Percentiles rank a stretch among this genome's conserved stretches.
These are phyloP conservation scores for Pycnococcus provasolii DNA, from an alignment of 139 green algal genomes.

Conservation along the genomic window DNA sequence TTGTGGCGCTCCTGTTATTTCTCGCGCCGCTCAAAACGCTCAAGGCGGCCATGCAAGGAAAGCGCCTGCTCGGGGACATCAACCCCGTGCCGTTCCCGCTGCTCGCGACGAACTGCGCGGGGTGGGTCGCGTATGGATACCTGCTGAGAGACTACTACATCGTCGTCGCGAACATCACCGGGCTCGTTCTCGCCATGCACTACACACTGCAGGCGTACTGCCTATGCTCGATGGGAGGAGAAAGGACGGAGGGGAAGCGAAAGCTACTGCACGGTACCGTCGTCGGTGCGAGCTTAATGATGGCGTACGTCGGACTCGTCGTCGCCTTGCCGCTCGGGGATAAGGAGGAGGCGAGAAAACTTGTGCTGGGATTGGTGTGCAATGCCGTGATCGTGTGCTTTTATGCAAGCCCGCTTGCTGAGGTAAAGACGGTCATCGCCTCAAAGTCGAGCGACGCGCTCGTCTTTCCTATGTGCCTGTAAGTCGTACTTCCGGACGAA, in stretches of 20 bases:
- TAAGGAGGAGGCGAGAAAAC: not conserved
- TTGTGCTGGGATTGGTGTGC: not conserved
- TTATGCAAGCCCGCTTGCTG: constrained; percentile 8
- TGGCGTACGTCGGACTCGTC: not conserved
- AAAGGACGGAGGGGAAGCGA: not conserved
- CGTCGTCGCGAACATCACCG: constrained; percentile 1
- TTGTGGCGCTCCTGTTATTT: too few species aligned
- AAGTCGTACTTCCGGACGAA: too few species aligned
- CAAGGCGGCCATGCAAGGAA: too few species aligned
- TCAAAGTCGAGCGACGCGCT: not conserved
- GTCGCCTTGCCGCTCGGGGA: not conserved
- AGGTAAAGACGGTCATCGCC: not conserved
- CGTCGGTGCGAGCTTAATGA: not conserved
- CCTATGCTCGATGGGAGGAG: not conserved
- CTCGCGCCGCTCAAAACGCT: too few species aligned
- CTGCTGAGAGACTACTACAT: constrained; percentile 2
- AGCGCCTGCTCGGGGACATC: not conserved
- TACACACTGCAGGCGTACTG: not conserved
- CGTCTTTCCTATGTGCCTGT: not conserved
- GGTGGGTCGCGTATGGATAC: constrained; percentile 6
- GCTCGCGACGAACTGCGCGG: constrained; percentile 6
- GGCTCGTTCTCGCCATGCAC: not conserved
- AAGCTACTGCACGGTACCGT: not conserved
- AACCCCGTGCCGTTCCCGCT: constrained; percentile 15
- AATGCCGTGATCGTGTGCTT: constrained; percentile 8